Base-by-base conservation (phyloP, 2,329 filamentous ascomycete genomes). In the Chrysoporthe cubensis region DNA sequence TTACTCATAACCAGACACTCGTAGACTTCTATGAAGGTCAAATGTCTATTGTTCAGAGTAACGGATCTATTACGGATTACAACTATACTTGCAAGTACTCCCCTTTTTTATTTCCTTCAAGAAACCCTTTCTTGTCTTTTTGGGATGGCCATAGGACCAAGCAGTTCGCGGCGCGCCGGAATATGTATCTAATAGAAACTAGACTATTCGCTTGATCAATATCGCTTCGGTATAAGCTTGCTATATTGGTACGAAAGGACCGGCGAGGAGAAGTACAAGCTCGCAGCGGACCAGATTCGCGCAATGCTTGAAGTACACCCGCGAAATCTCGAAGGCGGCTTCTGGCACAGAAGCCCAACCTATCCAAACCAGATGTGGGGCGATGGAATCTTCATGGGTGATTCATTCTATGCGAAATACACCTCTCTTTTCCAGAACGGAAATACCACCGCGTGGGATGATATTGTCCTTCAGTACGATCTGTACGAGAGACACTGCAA, bases 341-440 rank as follows among this genome's bases (percentile, higher is more conserved):
- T 82, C 75, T 82, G 79, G 78, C 80, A 82, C 71, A 74, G 78
- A 3, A 73, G 73, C 4, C 77, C 78, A 3, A 75, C 73, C 2
- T 82, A 81, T 64, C 76, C 74, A 40, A 76, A 82, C 70, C 80
- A 82, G 69, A 81, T 82, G 80, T 82, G 81, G 80, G 74, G 82
- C 0, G 79, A 81, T 69, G 80, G 81, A 3, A 77, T 80, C 50
- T 80, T 78, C 73, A 80, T 80, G 78, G 78, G 76, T 9, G 75
- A 78, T 48, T 75, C 73, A 7, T 76, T 76, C 65, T 76, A 76
- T 54, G 72, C 74, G 18, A 70, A 74, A 48, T 73, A 72, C 69
- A 74, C 73, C 6, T 62, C 62, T 7, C 46, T 72, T 13, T 75
- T 73, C 40, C 72, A 73, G n/a, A 54, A 66, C 4, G 66, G 61